phyloP scores from a whole-genome alignment of 129 eudicot species.

The Centella asiatica region DNA sequence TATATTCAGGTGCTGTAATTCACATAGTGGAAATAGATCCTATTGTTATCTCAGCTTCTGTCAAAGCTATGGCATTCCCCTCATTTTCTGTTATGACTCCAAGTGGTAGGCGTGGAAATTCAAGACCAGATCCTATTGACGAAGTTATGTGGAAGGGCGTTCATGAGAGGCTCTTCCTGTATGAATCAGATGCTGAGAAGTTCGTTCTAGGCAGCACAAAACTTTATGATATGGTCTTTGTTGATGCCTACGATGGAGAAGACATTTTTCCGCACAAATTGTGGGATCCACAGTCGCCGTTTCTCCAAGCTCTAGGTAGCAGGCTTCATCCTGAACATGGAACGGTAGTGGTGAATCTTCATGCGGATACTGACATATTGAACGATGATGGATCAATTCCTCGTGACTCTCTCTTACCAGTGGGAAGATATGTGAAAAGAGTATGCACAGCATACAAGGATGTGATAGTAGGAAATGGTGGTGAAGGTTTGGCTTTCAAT shows the following conservation, averaged over 20 bases:
- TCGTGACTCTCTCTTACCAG: conserved; percentile 26
- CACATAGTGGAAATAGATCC: conserved; percentile 87
- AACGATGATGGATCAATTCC: conserved; percentile 16
- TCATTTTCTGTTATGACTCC: conserved; percentile 43
- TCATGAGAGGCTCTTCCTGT: conserved; percentile 60
- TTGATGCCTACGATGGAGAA: conserved; percentile 89
- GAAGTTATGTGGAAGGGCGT: conserved; percentile 75
- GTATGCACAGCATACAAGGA: conserved; percentile 59
- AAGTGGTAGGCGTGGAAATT: conserved; percentile 35
- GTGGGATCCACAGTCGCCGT: conserved; percentile 74
- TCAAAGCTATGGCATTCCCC: conserved; percentile 91
- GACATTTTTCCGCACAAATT: conserved; percentile 73
- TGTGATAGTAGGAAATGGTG: conserved; percentile 39
- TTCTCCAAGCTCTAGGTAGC: conserved; percentile 47
- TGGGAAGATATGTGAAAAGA: conserved; percentile 57
- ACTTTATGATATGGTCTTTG: conserved; percentile 62
- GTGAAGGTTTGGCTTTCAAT: conserved; percentile 42
- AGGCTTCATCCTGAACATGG: conserved; percentile 82
- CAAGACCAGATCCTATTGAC: conserved; percentile 30
- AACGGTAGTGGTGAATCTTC: conserved; percentile 89
- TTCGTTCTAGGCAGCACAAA: conserved; percentile 37
- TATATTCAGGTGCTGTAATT: conserved; percentile 49
- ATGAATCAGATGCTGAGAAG: conserved; percentile 69
- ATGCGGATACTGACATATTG: conserved; percentile 41
- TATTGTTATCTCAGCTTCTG: conserved; percentile 69